Evolutionary conservation across 1,139 yeast genomes (phyloP), one percentile per base, ranked within the genome.

Genomic region (Candida tetrigidarum): DNA sequence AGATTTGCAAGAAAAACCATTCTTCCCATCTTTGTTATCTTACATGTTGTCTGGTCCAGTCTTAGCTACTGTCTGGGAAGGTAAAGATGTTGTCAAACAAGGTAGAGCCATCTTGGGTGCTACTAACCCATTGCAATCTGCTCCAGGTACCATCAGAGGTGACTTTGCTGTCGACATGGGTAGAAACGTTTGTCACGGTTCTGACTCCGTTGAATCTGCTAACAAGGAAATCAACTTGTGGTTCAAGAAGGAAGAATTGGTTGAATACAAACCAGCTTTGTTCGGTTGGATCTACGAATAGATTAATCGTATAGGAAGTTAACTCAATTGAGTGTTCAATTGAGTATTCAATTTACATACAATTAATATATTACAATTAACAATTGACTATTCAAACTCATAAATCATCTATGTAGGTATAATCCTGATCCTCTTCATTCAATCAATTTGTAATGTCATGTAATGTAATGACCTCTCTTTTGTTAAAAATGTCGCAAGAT

Each of bases 101-200:
- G 99, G 99, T 72, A 89, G 99, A 81, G 86, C 81, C 66, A 85
- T 95, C 70, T 84, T 95, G 66, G 99, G 99, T 78, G 98, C 99
- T 62, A 95, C 99, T 78, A 92, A 95, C 89, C 99, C 99, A 70
- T 83, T 87, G 71, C 84, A 81, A 64, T 88, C 97, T 62, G 93
- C 96, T 59, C 98, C 98, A 74, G 99, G 99, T 74, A 93, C 99
- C 78, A 93, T 95, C 84, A 91, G 99, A 82, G 98, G 97, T 72
- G 98, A 93, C 79, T 87, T 75, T 58, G 96, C 93, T 65, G 72
- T 86, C 64, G 99, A 95, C 77, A 90, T 90, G 83, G 99, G 99
- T 73, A 91, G 99, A 86, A 95, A 95, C 83, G 97, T 93, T 64
- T 81, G 88, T 71, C 99, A 95, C 84, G 99, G 99, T 74, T 92